Evolutionary conservation across 1,139 yeast genomes (phyloP).

Genomic region (Saccharomycopsis hybrid): DNA sequence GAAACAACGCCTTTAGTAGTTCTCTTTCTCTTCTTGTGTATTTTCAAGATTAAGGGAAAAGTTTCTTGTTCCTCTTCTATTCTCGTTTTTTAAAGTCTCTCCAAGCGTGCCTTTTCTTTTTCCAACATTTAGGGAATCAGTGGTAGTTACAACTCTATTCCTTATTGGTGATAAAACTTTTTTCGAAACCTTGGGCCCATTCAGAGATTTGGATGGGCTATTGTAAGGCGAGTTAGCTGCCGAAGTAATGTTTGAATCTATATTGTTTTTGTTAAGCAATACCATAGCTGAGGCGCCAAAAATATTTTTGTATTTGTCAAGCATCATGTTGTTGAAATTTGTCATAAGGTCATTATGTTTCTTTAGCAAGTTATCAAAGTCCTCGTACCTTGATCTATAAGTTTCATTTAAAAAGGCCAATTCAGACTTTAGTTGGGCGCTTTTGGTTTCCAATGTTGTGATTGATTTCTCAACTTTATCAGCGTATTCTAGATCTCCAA

Average conservation of each 20-base stretch:
- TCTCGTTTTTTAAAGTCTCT: neutral
- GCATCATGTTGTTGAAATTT: conserved; percentile 13
- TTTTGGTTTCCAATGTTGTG: conserved; percentile 2
- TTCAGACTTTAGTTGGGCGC: conserved; percentile 6
- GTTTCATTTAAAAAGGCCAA: conserved; percentile 6
- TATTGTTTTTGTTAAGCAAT: conserved; percentile 9
- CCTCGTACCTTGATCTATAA: conserved; percentile 11
- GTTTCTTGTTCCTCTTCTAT: conserved; percentile 1
- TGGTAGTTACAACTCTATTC: conserved; percentile 5
- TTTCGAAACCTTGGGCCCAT: conserved; percentile 1
- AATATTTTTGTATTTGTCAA: conserved; percentile 18
- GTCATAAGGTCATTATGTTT: conserved; percentile 7
- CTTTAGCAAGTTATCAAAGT: conserved; percentile 7
- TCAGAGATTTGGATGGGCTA: conserved; percentile 1
- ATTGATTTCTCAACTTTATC: neutral
- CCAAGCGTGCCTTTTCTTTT: neutral
- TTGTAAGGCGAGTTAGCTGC: neutral
- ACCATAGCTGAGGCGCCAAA: conserved; percentile 19
- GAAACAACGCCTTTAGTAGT: neutral
- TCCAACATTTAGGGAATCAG: neutral
- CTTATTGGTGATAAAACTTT: conserved; percentile 12
- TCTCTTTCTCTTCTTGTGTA: conserved; percentile 11
- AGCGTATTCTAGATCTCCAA: neutral
- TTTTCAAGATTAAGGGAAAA: conserved; percentile 5
- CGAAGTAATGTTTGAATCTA: neutral